Percentiles rank a stretch among this genome's conserved stretches.
phyloP scores from a whole-genome alignment of 2,329 filamentous ascomycete species.

The Beauveria sp. region DNA sequence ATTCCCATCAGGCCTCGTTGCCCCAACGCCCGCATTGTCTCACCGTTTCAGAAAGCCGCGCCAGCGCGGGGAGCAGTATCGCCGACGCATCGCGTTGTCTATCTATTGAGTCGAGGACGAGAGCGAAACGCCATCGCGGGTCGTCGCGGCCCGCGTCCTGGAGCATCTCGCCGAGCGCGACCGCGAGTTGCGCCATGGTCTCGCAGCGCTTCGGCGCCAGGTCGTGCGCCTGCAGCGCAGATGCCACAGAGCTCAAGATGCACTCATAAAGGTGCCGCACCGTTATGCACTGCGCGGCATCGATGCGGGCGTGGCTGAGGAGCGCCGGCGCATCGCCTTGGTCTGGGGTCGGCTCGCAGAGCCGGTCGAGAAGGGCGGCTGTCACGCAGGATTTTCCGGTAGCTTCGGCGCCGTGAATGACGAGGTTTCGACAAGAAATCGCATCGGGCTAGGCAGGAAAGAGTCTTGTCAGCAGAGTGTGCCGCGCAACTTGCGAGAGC shows the following conservation, averaged over 20 bases:
- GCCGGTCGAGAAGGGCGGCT: constrained; percentile 33
- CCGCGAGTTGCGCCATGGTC: constrained; percentile 67
- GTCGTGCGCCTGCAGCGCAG: constrained; percentile 40
- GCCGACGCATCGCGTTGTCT: constrained; percentile 70
- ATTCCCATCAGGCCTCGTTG: no score
- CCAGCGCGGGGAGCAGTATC: constrained; percentile 73
- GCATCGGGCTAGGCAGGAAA: constrained; percentile 45
- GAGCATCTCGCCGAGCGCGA: constrained; percentile 62
- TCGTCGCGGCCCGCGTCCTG: constrained; percentile 31
- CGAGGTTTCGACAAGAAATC: constrained; percentile 65
- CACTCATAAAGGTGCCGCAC: constrained; percentile 70
- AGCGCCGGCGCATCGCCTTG: constrained; percentile 19
- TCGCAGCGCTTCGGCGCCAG: constrained; percentile 59
- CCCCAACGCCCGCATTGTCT: constrained; percentile 11
- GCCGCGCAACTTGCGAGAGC: background rate
- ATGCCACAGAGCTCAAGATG: constrained; percentile 52
- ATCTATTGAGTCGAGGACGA: constrained; percentile 86
- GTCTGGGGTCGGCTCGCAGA: constrained; percentile 17
- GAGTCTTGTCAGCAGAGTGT: background rate
- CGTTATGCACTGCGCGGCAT: constrained; percentile 70
- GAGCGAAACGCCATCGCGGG: constrained; percentile 54
- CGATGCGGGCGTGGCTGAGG: constrained; percentile 54
- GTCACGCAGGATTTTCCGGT: constrained; percentile 78
- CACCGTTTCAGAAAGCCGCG: constrained; percentile 72
- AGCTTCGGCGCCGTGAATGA: constrained; percentile 77